Evolutionary conservation across 2,329 filamentous ascomycete species (phyloP), one percentile per base, ranked within the genome.

Genomic region (Beauveria sp.): DNA sequence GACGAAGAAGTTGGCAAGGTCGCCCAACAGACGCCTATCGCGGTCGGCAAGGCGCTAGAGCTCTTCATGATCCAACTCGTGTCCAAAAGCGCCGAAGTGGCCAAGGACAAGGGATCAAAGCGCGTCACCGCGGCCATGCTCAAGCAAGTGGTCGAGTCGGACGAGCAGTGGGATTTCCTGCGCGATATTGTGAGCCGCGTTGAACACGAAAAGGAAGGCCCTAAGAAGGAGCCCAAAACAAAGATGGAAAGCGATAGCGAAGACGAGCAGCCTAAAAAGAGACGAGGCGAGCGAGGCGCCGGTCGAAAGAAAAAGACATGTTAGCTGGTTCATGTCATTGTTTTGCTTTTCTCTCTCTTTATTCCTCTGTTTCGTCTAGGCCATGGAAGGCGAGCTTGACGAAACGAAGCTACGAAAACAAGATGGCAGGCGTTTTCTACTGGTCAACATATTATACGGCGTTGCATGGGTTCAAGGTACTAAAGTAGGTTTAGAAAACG

Each of bases 1-100:
- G 95, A 99, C 71, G 95, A 99, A 72, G 95, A 99, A 73, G 93
- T 99, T 0, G 95, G 95, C 65, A 99, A 99, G 77, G 95, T 99
- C 10, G 93, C 95, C 4, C 95, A 99, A 75, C 95, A 98, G 64
- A 97, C 95, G 0, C 93, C 93, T 18, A 96, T 96, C 62, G 95
- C 93, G 28, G 93, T 98, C 50, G 91, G 91, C 67, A 97, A 97
- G 79, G 95, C 95, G 18, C 82, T 99, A 7, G 95, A 99, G 77
- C 82, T 99, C 9, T 99, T 99, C 73, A 99, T 99, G 95, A 91
- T 98, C 65, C 88, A 91, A 48, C 83, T 99, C 62, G 93, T 98
- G 64, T 88, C 88, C 31, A 93, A 93, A 72, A 92, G 93, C 62
- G 92, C 95, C 53, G 85, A 89, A 58, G 87, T 96, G 67, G 93